phyloP scores from a whole-genome alignment of 305 asterid genomes.

The Solanum chacoense region DNA sequence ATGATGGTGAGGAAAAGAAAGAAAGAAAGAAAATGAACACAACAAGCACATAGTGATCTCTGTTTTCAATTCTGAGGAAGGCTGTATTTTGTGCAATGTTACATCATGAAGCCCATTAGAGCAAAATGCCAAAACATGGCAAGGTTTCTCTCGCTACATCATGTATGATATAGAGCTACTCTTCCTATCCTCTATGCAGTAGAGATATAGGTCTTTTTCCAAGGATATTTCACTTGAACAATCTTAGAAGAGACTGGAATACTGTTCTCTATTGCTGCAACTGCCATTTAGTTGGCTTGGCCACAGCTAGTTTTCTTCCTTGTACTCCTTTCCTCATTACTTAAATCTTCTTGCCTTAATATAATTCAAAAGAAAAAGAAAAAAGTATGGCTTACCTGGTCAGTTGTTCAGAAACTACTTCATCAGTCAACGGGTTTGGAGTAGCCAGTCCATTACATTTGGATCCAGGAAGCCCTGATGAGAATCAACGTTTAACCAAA shows the following conservation, averaged over 20 bases:
- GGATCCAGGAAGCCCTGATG: not conserved
- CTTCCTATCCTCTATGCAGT: not conserved
- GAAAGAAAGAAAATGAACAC: not conserved
- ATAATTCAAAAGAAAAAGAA: not conserved
- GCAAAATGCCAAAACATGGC: not conserved
- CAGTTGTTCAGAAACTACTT: constrained; percentile 87
- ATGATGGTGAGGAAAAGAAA: not conserved
- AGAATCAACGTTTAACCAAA: not conserved
- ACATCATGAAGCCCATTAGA: not conserved
- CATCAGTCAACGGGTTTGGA: constrained; percentile 61
- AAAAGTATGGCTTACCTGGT: constrained; percentile 42
- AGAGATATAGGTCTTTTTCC: not conserved
- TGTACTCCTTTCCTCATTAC: not conserved
- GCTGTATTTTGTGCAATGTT: not conserved
- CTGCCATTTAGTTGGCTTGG: not conserved
- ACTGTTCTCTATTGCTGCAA: not conserved
- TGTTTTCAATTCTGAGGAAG: not conserved
- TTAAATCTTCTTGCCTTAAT: not conserved
- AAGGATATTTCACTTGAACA: not conserved
- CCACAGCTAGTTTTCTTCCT: not conserved
- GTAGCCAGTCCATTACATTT: constrained; percentile 1
- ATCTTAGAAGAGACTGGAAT: not conserved
- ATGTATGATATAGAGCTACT: not conserved
- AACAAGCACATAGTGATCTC: not conserved
- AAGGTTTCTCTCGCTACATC: not conserved